Evolutionary conservation across 2,329 filamentous ascomycete genomes (phyloP).

Genomic region (Verticillium isaacii): DNA sequence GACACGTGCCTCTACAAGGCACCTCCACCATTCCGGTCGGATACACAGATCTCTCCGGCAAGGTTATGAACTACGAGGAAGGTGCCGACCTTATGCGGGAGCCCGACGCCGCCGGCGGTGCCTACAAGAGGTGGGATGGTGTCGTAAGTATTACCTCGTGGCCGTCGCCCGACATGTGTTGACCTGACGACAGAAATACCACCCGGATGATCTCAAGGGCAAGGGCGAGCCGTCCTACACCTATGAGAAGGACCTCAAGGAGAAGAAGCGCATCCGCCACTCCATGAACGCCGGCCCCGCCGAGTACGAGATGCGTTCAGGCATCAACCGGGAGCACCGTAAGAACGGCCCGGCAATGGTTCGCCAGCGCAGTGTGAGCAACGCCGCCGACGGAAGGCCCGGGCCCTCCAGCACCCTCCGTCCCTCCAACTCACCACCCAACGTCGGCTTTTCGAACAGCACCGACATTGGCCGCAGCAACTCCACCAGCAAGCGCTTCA

Average conservation of each 20-base stretch:
- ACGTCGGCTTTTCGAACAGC: conserved; percentile 13
- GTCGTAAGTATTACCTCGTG: conserved; percentile 51
- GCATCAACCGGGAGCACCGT: conserved; percentile 13
- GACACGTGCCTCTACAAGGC: conserved; percentile 77
- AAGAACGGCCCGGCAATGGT: conserved; percentile 20
- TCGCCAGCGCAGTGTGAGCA: conserved; percentile 41
- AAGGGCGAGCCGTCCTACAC: conserved; percentile 75
- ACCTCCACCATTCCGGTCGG: conserved; percentile 74
- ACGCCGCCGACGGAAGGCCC: conserved; percentile 21
- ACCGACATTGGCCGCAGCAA: conserved; percentile 29
- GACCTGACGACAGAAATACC: conserved; percentile 51
- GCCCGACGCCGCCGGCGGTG: conserved; percentile 59
- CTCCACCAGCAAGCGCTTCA: conserved; percentile 38
- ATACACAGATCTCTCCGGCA: conserved; percentile 60
- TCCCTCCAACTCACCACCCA: conserved; percentile 9
- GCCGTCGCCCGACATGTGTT: not conserved
- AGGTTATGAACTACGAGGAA: conserved; percentile 73
- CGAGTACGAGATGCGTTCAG: conserved; percentile 46
- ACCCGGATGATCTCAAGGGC: conserved; percentile 73
- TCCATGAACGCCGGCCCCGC: conserved; percentile 24
- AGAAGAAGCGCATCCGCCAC: conserved; percentile 37
- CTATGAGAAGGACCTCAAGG: conserved; percentile 63
- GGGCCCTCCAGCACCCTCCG: conserved; percentile 7
- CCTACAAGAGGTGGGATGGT: conserved; percentile 72
- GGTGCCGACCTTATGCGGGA: conserved; percentile 84